Percentiles rank a stretch among this genome's conserved stretches.
Evolutionary conservation across 2,329 filamentous ascomycete genomes (phyloP).

Genomic region (Alternaria postmessia): DNA sequence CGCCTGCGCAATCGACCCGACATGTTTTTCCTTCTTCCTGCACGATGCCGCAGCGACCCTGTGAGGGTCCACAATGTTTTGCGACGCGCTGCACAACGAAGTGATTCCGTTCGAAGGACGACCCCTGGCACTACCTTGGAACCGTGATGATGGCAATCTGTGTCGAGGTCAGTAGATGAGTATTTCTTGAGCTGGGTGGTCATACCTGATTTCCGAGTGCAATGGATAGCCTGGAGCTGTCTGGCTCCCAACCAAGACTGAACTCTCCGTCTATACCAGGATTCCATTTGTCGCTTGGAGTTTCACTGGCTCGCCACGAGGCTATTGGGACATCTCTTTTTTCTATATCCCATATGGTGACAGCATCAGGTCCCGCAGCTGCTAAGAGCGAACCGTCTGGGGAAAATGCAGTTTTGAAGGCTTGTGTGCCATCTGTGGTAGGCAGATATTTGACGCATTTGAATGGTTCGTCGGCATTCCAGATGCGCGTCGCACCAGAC

Average conservation of each 20-base stretch:
- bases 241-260: slow-evolving; percentile 51
- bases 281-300: slow-evolving; percentile 40
- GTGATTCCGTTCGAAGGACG: neutral
- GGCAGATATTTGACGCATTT: slow-evolving; percentile 39
- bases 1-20: slow-evolving; percentile 1
- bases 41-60: neutral
- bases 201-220: slow-evolving; percentile 50
- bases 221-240: slow-evolving; percentile 49
- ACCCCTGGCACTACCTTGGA: slow-evolving; percentile 30
- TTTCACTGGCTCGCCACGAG: slow-evolving; percentile 45
- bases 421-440: slow-evolving; percentile 45
- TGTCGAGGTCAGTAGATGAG: slow-evolving; percentile 13
- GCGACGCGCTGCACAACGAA: neutral
- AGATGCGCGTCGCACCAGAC: slow-evolving; percentile 52
- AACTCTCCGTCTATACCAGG: slow-evolving; percentile 45
- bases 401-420: slow-evolving; percentile 55
- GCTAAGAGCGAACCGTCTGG: slow-evolving; percentile 55
- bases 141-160: slow-evolving; percentile 49
- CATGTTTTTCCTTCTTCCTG: neutral
- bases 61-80: neutral
- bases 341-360: slow-evolving; percentile 56
- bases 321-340: slow-evolving; percentile 47
- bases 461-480: slow-evolving; percentile 51
- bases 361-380: slow-evolving; percentile 53
- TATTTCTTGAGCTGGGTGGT: neutral